Evolutionary conservation across 2,329 filamentous ascomycete genomes (phyloP).

Genomic region (Sporothrix inflata): DNA sequence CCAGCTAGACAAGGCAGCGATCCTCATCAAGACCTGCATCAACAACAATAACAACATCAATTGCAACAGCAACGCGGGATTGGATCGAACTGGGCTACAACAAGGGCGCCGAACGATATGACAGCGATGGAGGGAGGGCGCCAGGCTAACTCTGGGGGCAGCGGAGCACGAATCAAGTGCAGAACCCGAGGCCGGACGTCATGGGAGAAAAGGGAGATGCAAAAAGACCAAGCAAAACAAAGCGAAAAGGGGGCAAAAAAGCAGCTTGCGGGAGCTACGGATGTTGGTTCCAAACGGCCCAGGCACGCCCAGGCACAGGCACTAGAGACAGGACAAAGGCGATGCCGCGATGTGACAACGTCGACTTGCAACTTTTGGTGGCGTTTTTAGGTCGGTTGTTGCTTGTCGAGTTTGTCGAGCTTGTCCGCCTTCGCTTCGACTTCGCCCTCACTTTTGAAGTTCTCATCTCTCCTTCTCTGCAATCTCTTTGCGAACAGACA

Average conservation of each 20-base stretch:
- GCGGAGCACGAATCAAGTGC: constrained; percentile 8
- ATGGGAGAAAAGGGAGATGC: constrained; percentile 1
- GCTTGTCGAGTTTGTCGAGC: too few species aligned
- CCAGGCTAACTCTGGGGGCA: neutral
- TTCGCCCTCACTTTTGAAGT: neutral
- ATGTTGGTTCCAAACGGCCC: neutral
- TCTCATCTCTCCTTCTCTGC: constrained; percentile 16
- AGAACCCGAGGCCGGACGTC: neutral
- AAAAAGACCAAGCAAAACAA: neutral
- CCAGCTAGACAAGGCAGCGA: constrained; percentile 8
- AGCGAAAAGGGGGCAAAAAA: neutral
- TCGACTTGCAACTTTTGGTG: neutral
- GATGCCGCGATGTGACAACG: neutral
- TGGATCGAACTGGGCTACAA: neutral
- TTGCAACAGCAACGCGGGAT: neutral
- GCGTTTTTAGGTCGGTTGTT: neutral
- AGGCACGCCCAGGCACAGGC: neutral
- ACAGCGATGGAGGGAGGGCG: neutral
- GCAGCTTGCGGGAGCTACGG: neutral
- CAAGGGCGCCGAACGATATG: neutral
- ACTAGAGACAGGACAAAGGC: neutral
- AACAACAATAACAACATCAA: neutral
- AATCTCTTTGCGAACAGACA: constrained; percentile 25
- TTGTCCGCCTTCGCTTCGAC: too few species aligned
- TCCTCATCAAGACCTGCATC: constrained; percentile 21